These are phyloP conservation scores for Penicillium tannophilum DNA, from an alignment of 495 filamentous ascomycete species.

Conservation along the genomic window DNA sequence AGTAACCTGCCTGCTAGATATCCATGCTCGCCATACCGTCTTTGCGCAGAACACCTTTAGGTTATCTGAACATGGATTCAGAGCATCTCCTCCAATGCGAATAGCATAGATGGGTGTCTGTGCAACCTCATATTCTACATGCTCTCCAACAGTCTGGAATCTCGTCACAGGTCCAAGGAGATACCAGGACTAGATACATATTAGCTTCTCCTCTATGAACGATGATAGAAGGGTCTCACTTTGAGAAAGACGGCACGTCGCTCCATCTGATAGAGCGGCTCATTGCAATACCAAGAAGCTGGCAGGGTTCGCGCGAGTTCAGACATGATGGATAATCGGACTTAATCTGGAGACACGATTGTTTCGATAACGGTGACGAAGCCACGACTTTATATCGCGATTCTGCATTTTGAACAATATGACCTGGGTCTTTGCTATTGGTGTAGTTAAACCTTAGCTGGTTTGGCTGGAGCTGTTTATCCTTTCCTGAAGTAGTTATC, in stretches of 20 bases:
- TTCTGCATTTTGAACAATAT: conserved; percentile 3
- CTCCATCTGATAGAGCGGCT: conserved; percentile 52
- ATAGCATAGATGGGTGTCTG: conserved; percentile 51
- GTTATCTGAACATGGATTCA: conserved; percentile 33
- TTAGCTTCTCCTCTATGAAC: conserved; percentile 10
- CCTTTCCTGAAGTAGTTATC: conserved; percentile 43
- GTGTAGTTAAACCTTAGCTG: conserved; percentile 15
- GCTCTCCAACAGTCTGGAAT: conserved; percentile 49
- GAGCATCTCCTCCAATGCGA: conserved; percentile 35
- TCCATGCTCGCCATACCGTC: conserved; percentile 23
- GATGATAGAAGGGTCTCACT: conserved; percentile 21
- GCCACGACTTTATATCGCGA: conserved; percentile 6
- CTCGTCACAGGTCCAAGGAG: conserved; percentile 61
- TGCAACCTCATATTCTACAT: conserved; percentile 57
- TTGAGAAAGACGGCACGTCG: conserved; percentile 58
- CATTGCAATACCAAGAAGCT: conserved; percentile 49
- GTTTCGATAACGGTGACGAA: neutral
- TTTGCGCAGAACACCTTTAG: conserved; percentile 47
- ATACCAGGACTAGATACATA: conserved; percentile 55
- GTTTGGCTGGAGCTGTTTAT: neutral
- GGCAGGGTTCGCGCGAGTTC: conserved; percentile 44
- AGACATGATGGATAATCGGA: conserved; percentile 31
- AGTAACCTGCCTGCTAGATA: neutral
- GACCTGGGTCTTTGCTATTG: conserved; percentile 10
- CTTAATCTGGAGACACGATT: neutral